Evolutionary conservation across 148 eudicot species (phyloP).

Genomic region (Amaranthus cruentus): DNA sequence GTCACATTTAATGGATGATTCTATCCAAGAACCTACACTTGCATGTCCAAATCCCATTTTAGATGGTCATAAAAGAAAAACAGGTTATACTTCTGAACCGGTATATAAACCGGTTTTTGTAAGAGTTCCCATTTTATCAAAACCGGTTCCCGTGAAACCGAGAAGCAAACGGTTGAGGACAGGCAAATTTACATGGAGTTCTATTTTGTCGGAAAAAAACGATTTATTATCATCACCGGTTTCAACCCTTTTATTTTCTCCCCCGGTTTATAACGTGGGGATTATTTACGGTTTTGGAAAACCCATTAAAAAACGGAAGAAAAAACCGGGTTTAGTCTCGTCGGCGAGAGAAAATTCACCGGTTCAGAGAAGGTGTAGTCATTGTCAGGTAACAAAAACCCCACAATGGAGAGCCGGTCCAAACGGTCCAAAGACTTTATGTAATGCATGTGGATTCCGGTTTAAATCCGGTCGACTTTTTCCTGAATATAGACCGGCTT

Average conservation of each 20-base stretch:
- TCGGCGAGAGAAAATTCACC: not conserved
- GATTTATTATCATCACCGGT: slow-evolving; percentile 41
- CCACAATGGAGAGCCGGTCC: slow-evolving; percentile 98
- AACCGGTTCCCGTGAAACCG: slow-evolving; percentile 49
- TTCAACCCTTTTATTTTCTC: slow-evolving; percentile 15
- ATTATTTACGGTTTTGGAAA: slow-evolving; percentile 22
- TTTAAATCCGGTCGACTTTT: slow-evolving; percentile 83
- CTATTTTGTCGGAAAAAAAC: slow-evolving; percentile 31
- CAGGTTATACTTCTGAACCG: slow-evolving; percentile 35
- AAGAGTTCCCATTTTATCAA: slow-evolving; percentile 33
- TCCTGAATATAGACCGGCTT: slow-evolving; percentile 86
- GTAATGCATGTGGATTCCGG: slow-evolving; percentile 92
- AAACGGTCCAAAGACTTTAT: slow-evolving; percentile 66
- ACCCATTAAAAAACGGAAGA: slow-evolving; percentile 51
- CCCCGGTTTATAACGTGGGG: slow-evolving; percentile 28
- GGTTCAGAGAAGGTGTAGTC: slow-evolving; percentile 55
- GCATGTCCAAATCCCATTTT: slow-evolving; percentile 46
- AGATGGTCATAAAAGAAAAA: slow-evolving; percentile 19
- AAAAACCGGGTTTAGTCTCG: slow-evolving; percentile 11
- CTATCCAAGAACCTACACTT: slow-evolving; percentile 45
- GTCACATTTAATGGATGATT: slow-evolving; percentile 84
- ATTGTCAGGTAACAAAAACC: slow-evolving; percentile 77
- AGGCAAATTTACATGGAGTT: slow-evolving; percentile 34
- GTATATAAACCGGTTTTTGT: slow-evolving; percentile 17
- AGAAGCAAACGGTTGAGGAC: slow-evolving; percentile 54